Percentiles rank a stretch among this genome's conserved stretches.
Evolutionary conservation across 805 yeast species (phyloP).

Genomic region (Sugiyamaella valdiviana): DNA sequence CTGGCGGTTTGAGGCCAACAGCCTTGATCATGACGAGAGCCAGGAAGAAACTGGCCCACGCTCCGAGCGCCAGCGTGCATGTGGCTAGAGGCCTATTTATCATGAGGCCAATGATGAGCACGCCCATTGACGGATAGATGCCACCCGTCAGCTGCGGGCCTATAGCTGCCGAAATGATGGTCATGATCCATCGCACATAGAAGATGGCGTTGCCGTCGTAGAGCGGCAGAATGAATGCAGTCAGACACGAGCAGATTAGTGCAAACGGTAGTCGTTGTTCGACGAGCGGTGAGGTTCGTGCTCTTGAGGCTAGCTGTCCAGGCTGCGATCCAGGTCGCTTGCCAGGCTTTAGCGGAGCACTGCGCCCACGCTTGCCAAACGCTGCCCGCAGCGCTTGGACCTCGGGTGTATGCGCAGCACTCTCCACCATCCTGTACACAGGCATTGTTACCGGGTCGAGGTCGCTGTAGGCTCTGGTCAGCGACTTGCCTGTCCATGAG

Average conservation of each 20-base stretch:
- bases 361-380: neutral
- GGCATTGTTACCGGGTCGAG: neutral
- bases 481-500: neutral
- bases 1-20: constrained; percentile 10
- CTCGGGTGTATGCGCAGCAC: neutral
- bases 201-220: constrained; percentile 18
- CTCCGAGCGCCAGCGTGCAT: constrained; percentile 20
- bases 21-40: constrained; percentile 19
- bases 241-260: constrained; percentile 17
- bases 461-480: neutral
- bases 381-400: neutral
- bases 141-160: constrained; percentile 21
- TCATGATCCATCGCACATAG: constrained; percentile 21
- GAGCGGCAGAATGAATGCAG: constrained; percentile 21
- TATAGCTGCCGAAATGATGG: constrained; percentile 15
- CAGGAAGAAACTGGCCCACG: constrained; percentile 18
- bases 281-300: neutral
- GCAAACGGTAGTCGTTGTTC: constrained; percentile 15
- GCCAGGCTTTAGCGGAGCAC: neutral
- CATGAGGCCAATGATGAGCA: constrained; percentile 21
- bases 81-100: constrained; percentile 20
- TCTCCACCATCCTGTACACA: neutral
- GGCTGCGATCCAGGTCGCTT: too few species aligned
- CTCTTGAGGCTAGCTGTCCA: too few species aligned
- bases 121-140: constrained; percentile 19